These are phyloP conservation scores for Pichia sp. DNA, from an alignment of 1,139 yeast species.

Conservation along the genomic window DNA sequence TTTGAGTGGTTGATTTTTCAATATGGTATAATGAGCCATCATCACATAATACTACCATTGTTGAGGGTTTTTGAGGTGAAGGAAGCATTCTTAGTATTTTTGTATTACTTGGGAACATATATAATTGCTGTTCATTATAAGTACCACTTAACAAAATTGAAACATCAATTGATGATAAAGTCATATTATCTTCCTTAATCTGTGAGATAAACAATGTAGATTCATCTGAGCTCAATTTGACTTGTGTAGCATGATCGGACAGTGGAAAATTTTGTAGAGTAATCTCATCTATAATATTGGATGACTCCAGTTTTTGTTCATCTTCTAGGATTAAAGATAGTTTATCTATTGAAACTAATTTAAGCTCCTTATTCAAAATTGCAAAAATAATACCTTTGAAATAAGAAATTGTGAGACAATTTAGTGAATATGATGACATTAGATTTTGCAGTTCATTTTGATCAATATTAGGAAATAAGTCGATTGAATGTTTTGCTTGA, in stretches of 20 bases:
- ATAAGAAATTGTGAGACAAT: slow-evolving; percentile 18
- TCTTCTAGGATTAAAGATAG: slow-evolving; percentile 16
- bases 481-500: slow-evolving; percentile 20
- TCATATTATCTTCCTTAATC: not conserved
- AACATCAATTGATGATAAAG: slow-evolving; percentile 6
- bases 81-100: slow-evolving; percentile 9
- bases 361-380: slow-evolving; percentile 14
- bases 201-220: slow-evolving; percentile 9
- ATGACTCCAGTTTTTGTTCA: slow-evolving; percentile 14
- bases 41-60: slow-evolving; percentile 6
- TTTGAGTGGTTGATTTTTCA: not conserved
- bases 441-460: not conserved
- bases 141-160: slow-evolving; percentile 10
- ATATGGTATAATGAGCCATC: slow-evolving; percentile 7
- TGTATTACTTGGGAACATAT: not conserved
- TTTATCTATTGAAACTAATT: slow-evolving; percentile 16
- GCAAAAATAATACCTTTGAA: slow-evolving; percentile 17
- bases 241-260: slow-evolving; percentile 14
- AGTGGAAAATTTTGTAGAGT: slow-evolving; percentile 13
- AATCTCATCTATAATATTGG: not conserved
- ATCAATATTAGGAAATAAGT: slow-evolving; percentile 15
- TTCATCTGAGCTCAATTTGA: slow-evolving; percentile 13
- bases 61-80: slow-evolving; percentile 3
- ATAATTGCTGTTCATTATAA: slow-evolving; percentile 4
- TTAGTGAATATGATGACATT: slow-evolving; percentile 11